Conservation (phyloP, 495 filamentous ascomycete species). For the Podospora pseudopauciseta region DNA sequence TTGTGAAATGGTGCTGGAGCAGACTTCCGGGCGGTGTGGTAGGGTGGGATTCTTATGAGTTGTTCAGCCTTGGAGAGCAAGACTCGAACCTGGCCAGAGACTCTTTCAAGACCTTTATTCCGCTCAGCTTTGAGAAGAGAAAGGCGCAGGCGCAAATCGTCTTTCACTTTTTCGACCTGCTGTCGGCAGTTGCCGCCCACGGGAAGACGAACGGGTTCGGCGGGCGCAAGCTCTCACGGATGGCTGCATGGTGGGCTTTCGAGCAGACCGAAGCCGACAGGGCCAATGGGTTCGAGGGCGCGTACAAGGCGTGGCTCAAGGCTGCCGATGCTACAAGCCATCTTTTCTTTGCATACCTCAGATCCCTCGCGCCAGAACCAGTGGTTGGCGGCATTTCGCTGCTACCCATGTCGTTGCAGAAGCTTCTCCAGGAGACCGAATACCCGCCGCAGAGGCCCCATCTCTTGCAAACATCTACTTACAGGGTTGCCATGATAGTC, state of each 20-base stretch:
- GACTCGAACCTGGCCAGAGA: conserved; percentile 90
- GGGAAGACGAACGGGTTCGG: conserved; percentile 91
- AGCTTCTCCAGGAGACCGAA: conserved; percentile 86
- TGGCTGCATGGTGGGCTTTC: conserved; percentile 99
- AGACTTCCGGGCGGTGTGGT: conserved; percentile 88
- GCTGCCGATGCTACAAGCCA: conserved; percentile 95
- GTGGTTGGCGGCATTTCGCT: conserved; percentile 70
- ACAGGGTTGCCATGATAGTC: conserved; percentile 94
- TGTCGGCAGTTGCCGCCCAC: conserved; percentile 74
- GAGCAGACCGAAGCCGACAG: conserved; percentile 78
- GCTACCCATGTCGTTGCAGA: conserved; percentile 84
- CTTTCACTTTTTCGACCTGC: conserved; percentile 92
- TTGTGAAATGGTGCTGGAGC: conserved; percentile 99
- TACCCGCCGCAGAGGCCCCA: conserved; percentile 83
- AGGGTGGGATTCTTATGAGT: conserved; percentile 93
- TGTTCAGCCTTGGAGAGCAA: conserved; percentile 92
- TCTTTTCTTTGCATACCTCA: conserved; percentile 94
- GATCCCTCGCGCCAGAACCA: conserved; percentile 79
- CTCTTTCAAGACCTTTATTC: conserved; percentile 94
- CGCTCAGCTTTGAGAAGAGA: conserved; percentile 79
- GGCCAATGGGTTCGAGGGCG: conserved; percentile 90
- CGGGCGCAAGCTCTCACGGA: conserved; percentile 87
- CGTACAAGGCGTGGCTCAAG: conserved; percentile 80
- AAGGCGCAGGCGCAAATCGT: conserved; percentile 83
- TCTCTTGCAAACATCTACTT: conserved; percentile 73